A percentile compares a stretch with the other conserved stretches of the same genome.
Evolutionary conservation across 2,329 filamentous ascomycete genomes (phyloP).

Genomic region (Pseudogymnoascus verrucosus): DNA sequence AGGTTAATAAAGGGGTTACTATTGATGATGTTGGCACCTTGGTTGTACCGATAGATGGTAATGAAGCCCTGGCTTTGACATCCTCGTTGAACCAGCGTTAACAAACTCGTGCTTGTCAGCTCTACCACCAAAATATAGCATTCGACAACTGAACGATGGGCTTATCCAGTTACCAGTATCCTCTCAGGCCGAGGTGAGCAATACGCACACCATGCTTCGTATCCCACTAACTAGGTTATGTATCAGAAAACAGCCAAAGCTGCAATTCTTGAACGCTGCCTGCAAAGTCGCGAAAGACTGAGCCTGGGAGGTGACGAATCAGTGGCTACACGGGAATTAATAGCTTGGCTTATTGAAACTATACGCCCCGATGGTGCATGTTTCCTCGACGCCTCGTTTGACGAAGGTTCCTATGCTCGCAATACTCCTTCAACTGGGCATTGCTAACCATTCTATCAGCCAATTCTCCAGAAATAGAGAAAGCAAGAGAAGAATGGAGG

Average conservation of each 20-base stretch:
- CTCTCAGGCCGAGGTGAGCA: neutral
- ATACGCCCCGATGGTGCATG: neutral
- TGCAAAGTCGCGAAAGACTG: neutral
- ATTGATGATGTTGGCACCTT: neutral
- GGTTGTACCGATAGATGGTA: neutral
- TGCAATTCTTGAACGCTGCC: neutral
- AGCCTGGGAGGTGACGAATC: neutral
- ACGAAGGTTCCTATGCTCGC: neutral
- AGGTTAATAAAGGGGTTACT: neutral
- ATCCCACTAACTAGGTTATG: conserved; percentile 2
- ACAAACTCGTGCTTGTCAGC: neutral
- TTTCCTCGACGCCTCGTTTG: neutral
- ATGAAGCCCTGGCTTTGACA: neutral
- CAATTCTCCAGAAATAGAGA: neutral
- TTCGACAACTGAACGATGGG: conserved; percentile 1
- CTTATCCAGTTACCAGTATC: neutral
- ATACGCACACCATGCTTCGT: neutral
- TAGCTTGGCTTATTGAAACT: neutral
- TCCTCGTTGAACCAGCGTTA: neutral
- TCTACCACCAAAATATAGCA: neutral
- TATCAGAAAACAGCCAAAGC: neutral
- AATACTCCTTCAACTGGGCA: neutral
- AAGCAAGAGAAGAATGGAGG: neutral
- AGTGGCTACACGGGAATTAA: neutral
- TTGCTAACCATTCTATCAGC: neutral